These are phyloP conservation scores for Thermomyces lanuginosus DNA, from an alignment of 2,329 filamentous ascomycete species.

Conservation along the genomic window DNA sequence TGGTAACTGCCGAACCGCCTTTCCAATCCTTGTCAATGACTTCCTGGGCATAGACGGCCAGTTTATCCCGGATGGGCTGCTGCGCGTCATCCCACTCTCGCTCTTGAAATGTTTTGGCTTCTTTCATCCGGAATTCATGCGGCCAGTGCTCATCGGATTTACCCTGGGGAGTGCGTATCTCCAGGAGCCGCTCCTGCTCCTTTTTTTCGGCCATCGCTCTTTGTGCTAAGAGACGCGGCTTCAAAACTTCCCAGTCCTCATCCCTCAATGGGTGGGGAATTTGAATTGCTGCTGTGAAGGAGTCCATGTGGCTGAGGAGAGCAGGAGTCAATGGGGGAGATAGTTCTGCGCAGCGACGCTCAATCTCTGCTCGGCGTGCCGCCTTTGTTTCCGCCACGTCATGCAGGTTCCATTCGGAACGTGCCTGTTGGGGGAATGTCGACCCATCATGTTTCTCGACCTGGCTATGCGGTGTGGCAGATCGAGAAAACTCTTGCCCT, in stretches of 20 bases:
- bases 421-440: conserved; percentile 8
- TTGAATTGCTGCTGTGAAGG: conserved; percentile 57
- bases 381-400: conserved; percentile 50
- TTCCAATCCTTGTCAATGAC: conserved; percentile 51
- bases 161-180: conserved; percentile 28
- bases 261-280: conserved; percentile 53
- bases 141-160: conserved; percentile 32
- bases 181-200: conserved; percentile 36
- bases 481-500: no score
- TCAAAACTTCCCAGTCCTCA: conserved; percentile 51
- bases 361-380: conserved; percentile 51
- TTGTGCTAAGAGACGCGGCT: conserved; percentile 50
- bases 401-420: conserved; percentile 39
- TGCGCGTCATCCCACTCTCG: conserved; percentile 57
- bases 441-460: no score
- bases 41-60: conserved; percentile 53
- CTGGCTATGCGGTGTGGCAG: no score
- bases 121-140: conserved; percentile 34
- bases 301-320: conserved; percentile 52
- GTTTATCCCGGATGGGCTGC: conserved; percentile 46
- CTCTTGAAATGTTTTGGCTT: conserved; percentile 44
- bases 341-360: conserved; percentile 49
- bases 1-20: conserved; percentile 45
- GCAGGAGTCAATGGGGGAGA: conserved; percentile 47
- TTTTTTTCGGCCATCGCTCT: conserved; percentile 45